Evolutionary conservation across 495 filamentous ascomycete species (phyloP).

Genomic region (Lindgomyces ingoldianus): DNA sequence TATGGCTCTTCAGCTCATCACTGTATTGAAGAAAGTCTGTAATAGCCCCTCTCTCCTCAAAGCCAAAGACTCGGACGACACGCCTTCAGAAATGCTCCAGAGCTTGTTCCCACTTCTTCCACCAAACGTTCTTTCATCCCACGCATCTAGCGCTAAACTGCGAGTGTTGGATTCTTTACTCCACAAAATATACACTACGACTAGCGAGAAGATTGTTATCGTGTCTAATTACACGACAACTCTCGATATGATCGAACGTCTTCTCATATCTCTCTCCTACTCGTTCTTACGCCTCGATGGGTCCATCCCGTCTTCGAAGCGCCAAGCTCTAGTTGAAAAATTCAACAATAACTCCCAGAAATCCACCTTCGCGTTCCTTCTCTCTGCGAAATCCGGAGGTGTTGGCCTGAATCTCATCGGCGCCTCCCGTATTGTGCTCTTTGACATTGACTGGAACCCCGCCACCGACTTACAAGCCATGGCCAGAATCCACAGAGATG

Average conservation of each 20-base stretch:
- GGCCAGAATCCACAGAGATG: conserved; percentile 79
- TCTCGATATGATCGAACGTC: conserved; percentile 65
- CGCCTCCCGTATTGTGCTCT: conserved; percentile 72
- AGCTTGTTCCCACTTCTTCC: conserved; percentile 62
- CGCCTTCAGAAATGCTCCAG: conserved; percentile 45
- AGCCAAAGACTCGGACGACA: conserved; percentile 46
- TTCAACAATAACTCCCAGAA: conserved; percentile 66
- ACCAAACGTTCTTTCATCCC: conserved; percentile 57
- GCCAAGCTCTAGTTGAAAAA: conserved; percentile 72
- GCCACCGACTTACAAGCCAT: conserved; percentile 82
- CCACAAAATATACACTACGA: conserved; percentile 57
- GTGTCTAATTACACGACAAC: conserved; percentile 84
- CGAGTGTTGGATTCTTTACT: conserved; percentile 71
- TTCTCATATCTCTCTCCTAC: conserved; percentile 64
- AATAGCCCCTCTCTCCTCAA: conserved; percentile 72
- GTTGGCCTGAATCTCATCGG: conserved; percentile 78
- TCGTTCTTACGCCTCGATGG: conserved; percentile 74
- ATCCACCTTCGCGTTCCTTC: conserved; percentile 70
- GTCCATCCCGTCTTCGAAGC: conserved; percentile 65
- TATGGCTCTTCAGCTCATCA: conserved; percentile 73
- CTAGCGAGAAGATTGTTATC: conserved; percentile 74
- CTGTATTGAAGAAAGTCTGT: conserved; percentile 78
- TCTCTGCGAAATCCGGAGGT: conserved; percentile 78
- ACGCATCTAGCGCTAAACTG: conserved; percentile 68
- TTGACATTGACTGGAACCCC: conserved; percentile 85